Conservation (phyloP, 345 rosid genomes). For the Carallia pectinifolia region DNA sequence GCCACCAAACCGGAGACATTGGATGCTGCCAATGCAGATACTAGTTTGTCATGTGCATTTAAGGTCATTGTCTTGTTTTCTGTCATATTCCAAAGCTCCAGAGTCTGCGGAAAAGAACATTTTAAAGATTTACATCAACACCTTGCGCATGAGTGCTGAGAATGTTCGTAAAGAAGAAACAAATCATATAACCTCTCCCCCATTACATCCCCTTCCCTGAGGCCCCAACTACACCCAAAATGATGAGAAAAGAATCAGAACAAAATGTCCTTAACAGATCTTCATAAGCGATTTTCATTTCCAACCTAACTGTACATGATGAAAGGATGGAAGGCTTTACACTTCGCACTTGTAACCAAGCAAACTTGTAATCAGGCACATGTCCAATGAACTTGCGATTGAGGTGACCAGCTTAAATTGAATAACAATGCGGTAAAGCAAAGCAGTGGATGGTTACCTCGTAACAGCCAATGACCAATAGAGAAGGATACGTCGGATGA, state of each 20-base stretch:
- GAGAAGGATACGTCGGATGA: conserved; percentile 47
- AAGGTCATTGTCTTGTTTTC: conserved; percentile 40
- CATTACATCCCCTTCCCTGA: too few species aligned
- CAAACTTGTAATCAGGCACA: too few species aligned
- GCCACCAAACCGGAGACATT: conserved; percentile 39
- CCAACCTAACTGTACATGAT: too few species aligned
- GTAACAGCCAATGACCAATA: conserved; percentile 54
- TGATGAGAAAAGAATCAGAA: too few species aligned
- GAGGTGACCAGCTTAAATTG: conserved; percentile 4
- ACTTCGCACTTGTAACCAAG: too few species aligned
- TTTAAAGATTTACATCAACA: conserved; percentile 3
- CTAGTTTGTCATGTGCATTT: conserved; percentile 38
- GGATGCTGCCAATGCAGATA: conserved; percentile 49
- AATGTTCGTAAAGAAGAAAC: not conserved
- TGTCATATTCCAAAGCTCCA: conserved; percentile 49
- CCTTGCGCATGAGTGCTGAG: not conserved
- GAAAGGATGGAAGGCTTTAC: too few species aligned
- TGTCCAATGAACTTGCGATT: not conserved
- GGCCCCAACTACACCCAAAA: not conserved
- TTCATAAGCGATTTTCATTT: too few species aligned
- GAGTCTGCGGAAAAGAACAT: conserved; percentile 28
- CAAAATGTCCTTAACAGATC: too few species aligned
- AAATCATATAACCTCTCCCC: not conserved
- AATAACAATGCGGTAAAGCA: not conserved
- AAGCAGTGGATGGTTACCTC: conserved; percentile 40